A percentile compares a stretch with the other conserved stretches of the same genome.
These are phyloP conservation scores for Leptomonas pyrrhocoris DNA, from an alignment of 208 protist species.

Conservation along the genomic window DNA sequence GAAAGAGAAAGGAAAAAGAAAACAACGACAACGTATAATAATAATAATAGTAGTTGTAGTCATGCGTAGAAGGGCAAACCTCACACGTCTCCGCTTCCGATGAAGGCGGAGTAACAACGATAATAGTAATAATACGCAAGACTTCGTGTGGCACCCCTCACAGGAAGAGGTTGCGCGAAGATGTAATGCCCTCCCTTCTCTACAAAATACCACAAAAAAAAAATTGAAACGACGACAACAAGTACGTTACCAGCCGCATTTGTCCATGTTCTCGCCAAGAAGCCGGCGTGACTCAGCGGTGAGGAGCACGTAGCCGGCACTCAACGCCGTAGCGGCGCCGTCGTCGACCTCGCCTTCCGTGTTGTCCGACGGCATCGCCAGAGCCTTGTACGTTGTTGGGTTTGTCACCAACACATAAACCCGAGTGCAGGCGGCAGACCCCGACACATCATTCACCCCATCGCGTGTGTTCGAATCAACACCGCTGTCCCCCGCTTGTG, in stretches of 20 bases:
- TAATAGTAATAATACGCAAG: no score
- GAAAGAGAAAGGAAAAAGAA: background rate
- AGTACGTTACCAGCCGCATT: slow-evolving; percentile 44
- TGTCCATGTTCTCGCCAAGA: slow-evolving; percentile 39
- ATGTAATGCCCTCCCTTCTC: no score
- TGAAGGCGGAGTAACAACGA: no score
- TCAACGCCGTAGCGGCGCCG: no score
- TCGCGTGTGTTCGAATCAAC: background rate
- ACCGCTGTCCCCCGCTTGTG: slow-evolving; percentile 9
- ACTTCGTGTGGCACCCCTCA: no score
- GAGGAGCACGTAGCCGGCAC: slow-evolving; percentile 44
- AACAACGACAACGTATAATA: background rate
- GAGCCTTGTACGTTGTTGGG: slow-evolving; percentile 15
- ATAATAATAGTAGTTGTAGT: no score
- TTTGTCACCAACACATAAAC: slow-evolving; percentile 55
- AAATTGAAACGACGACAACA: background rate
- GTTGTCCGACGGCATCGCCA: slow-evolving; percentile 12
- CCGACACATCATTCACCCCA: background rate
- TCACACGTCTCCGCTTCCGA: no score
- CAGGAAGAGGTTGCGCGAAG: no score
- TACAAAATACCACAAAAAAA: no score
- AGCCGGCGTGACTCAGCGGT: slow-evolving; percentile 29
- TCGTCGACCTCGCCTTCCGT: background rate
- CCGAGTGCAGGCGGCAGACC: slow-evolving; percentile 13
- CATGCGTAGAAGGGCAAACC: no score